Percentiles rank a stretch among this genome's conserved stretches.
Conservation (phyloP, 805 yeast species). For the Lipomyces yamanashiensis region DNA sequence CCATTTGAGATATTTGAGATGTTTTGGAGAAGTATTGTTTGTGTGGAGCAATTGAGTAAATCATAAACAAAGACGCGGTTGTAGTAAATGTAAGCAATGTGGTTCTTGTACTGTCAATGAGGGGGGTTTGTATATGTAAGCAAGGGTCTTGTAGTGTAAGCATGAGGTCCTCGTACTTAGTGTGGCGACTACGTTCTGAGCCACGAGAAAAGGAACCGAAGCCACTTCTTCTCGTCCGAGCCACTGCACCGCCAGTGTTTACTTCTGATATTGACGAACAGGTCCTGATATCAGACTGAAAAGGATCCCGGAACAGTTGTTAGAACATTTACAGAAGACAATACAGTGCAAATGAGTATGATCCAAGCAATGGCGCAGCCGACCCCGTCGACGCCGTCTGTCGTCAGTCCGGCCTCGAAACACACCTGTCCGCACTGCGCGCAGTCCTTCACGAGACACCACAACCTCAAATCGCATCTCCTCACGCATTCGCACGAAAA, state of each 20-base stretch:
- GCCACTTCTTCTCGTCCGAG: constrained; percentile 7
- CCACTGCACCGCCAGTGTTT: constrained; percentile 19
- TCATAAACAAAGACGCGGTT: constrained; percentile 1
- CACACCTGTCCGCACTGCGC: constrained; percentile 60
- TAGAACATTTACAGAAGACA: not conserved
- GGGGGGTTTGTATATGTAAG: not conserved
- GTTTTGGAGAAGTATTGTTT: not conserved
- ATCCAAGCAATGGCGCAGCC: constrained; percentile 21
- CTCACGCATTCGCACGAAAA: constrained; percentile 67
- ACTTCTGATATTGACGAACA: not conserved
- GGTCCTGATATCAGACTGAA: not conserved
- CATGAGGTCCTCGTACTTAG: too few species aligned
- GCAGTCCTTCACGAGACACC: constrained; percentile 70
- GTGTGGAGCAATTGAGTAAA: not conserved
- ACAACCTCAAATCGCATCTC: constrained; percentile 73
- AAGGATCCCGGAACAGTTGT: too few species aligned
- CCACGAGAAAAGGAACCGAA: not conserved
- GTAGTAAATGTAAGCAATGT: not conserved
- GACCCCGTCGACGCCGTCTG: constrained; percentile 17
- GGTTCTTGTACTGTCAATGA: not conserved
- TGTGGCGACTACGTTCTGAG: constrained; percentile 21
- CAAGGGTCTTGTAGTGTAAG: not conserved
- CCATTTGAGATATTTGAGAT: not conserved
- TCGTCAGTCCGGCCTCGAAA: constrained; percentile 20
- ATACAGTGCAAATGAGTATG: constrained; percentile 1